Evolutionary conservation across 306 rosid genomes (phyloP).

Genomic region (Casuarina equisetifolia): DNA sequence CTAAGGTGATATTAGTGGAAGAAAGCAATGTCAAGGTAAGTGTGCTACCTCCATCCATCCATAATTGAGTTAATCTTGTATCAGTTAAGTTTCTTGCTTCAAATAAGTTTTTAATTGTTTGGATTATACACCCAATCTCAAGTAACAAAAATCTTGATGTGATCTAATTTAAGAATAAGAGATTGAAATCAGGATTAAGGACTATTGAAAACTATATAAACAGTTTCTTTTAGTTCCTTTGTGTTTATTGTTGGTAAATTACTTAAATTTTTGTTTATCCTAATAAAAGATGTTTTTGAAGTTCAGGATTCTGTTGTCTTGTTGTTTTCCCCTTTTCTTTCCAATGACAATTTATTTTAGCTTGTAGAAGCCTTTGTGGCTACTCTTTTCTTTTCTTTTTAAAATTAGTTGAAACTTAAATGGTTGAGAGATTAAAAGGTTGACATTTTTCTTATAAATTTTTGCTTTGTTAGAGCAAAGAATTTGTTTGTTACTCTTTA

Average conservation of each 20-base stretch:
- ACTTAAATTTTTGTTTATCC: neutral
- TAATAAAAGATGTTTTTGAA: neutral
- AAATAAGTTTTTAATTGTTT: neutral
- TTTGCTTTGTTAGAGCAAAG: neutral
- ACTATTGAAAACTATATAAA: neutral
- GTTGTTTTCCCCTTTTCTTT: neutral
- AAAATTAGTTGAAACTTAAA: neutral
- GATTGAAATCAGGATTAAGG: neutral
- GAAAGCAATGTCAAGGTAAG: conserved; percentile 91
- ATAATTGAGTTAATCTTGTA: neutral
- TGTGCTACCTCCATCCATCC: neutral
- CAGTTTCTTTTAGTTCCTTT: neutral
- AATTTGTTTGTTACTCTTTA: neutral
- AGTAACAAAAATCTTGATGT: neutral
- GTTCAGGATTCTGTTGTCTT: neutral
- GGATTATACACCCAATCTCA: neutral
- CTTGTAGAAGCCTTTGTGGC: neutral
- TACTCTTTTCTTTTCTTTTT: neutral
- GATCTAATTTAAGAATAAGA: neutral
- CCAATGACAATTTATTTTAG: neutral
- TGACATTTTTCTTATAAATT: neutral
- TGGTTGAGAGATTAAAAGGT: neutral
- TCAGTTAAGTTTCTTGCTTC: neutral
- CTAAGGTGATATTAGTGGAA: conserved; percentile 90
- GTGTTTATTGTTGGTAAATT: neutral